A percentile compares a stretch with the other conserved stretches of the same genome.
Evolutionary conservation across 345 rosid species (phyloP).

Genomic region (Aethionema arabicum): DNA sequence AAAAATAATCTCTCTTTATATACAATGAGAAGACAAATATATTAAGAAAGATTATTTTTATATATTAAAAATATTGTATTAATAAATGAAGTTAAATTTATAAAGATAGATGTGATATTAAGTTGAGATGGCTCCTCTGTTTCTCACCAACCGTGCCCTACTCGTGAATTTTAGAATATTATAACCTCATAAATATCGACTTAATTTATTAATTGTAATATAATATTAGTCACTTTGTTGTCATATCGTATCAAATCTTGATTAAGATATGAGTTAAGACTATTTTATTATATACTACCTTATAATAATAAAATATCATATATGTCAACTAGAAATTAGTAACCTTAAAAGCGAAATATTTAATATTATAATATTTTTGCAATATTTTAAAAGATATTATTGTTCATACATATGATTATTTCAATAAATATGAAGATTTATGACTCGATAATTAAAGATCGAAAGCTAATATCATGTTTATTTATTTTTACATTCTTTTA

Average conservation of each 20-base stretch:
- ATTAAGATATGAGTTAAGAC: slow-evolving; percentile 10
- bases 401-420: too few species aligned
- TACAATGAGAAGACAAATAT: neutral
- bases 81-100: slow-evolving; percentile 11
- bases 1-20: too few species aligned
- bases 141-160: slow-evolving; percentile 36
- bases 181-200: slow-evolving; percentile 16
- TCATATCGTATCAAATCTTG: slow-evolving; percentile 2
- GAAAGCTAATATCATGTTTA: too few species aligned
- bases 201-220: neutral
- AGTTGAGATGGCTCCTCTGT: slow-evolving; percentile 25
- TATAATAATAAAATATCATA: too few species aligned
- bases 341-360: too few species aligned
- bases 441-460: too few species aligned
- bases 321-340: neutral
- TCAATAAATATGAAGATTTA: too few species aligned
- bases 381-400: too few species aligned
- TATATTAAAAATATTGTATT: too few species aligned
- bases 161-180: slow-evolving; percentile 23
- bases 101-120: slow-evolving; percentile 9
- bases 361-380: too few species aligned
- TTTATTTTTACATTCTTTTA: too few species aligned
- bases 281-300: neutral
- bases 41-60: too few species aligned
- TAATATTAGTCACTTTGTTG: slow-evolving; percentile 4